phyloP scores from a whole-genome alignment of 176 grass and related monocot genomes.

The Musa itinerans region DNA sequence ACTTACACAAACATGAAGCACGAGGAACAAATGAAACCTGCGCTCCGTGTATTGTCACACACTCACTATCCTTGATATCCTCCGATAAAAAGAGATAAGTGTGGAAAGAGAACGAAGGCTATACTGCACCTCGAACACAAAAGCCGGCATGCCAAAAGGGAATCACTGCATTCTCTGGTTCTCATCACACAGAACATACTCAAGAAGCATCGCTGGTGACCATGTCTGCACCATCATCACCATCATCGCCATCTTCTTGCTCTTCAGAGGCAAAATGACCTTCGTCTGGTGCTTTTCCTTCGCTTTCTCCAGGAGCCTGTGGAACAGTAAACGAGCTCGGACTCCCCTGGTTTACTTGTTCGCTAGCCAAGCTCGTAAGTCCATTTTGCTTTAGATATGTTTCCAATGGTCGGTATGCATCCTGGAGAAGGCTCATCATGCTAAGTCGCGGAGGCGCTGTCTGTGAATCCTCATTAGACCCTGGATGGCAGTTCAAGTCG shows the following conservation, averaged over 20 bases:
- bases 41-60: background rate
- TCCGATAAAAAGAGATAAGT: background rate
- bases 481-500: slow-evolving; percentile 79
- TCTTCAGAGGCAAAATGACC: slow-evolving; percentile 18
- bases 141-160: no score
- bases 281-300: slow-evolving; percentile 56
- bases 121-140: no score
- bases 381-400: slow-evolving; percentile 90
- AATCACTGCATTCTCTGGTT: background rate
- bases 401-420: slow-evolving; percentile 60
- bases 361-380: slow-evolving; percentile 38
- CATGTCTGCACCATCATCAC: background rate
- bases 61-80: background rate
- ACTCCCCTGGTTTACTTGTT: slow-evolving; percentile 42
- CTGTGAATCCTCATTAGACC: slow-evolving; percentile 25
- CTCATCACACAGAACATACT: background rate
- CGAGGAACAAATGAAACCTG: background rate
- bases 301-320: slow-evolving; percentile 35
- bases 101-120: no score
- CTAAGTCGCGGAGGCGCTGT: slow-evolving; percentile 27
- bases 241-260: background rate
- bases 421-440: slow-evolving; percentile 80
- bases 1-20: background rate
- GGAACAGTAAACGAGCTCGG: slow-evolving; percentile 22
- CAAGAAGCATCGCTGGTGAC: background rate